A percentile compares a stretch with the other conserved stretches of the same genome.
These are phyloP conservation scores for Zygoascus sp. DNA, from an alignment of 1,139 yeast genomes.

Conservation along the genomic window DNA sequence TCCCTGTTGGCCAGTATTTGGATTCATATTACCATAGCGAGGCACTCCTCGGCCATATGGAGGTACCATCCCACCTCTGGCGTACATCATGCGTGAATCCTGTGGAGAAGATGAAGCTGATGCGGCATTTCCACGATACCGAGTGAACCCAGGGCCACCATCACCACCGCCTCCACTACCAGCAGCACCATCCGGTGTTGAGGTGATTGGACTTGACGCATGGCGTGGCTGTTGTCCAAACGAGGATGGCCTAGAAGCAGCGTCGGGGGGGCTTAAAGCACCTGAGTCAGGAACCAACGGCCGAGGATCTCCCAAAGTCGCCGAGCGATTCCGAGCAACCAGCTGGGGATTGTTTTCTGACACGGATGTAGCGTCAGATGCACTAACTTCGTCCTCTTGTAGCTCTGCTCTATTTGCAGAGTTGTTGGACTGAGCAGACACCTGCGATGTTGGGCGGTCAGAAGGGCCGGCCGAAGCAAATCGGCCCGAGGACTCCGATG, in stretches of 20 bases:
- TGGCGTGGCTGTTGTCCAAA: neutral
- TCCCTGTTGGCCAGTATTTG: neutral
- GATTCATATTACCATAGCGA: neutral
- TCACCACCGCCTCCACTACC: neutral
- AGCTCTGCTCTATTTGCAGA: neutral
- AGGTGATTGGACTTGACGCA: neutral
- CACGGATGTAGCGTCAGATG: neutral
- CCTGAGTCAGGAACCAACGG: neutral
- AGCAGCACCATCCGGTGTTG: neutral
- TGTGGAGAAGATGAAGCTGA: neutral
- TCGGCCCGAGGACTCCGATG: neutral
- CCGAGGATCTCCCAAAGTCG: neutral
- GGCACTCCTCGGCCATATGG: neutral
- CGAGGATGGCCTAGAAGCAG: neutral
- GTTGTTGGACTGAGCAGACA: neutral
- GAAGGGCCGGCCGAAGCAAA: neutral
- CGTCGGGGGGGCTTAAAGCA: neutral
- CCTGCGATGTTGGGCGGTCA: neutral
- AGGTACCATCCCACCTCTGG: neutral
- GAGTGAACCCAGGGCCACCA: neutral
- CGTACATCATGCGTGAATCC: neutral
- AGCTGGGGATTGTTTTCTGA: neutral
- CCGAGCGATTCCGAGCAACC: neutral
- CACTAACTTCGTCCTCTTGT: slow-evolving; percentile 4
- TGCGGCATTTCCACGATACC: neutral